Percentiles rank a stretch among this genome's conserved stretches.
These are phyloP conservation scores for Cyclotella atomus DNA, from an alignment of 108 stramenopile genomes.

Conservation along the genomic window DNA sequence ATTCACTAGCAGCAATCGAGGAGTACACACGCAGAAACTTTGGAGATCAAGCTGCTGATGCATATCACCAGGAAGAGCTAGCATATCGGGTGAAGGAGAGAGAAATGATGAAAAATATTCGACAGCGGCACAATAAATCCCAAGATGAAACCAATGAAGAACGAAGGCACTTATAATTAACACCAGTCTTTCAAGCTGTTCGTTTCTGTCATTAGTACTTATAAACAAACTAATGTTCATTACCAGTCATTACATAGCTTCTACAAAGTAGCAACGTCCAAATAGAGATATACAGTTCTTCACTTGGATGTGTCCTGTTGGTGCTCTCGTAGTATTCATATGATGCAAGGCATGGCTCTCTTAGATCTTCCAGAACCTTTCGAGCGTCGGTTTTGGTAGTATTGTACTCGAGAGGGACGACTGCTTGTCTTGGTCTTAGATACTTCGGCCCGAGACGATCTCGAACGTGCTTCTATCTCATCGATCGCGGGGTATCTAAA, in stretches of 20 bases:
- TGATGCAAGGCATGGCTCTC: not conserved
- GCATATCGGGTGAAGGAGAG: conserved; percentile 30
- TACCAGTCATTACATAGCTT: too few species aligned
- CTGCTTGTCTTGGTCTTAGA: too few species aligned
- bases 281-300: too few species aligned
- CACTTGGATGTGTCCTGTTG: not conserved
- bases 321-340: not conserved
- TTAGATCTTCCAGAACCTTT: not conserved
- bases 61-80: conserved; percentile 33
- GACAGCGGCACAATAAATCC: conserved; percentile 26
- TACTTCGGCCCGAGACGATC: too few species aligned
- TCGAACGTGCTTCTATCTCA: too few species aligned
- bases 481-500: too few species aligned
- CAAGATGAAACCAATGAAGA: conserved; percentile 7
- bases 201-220: too few species aligned
- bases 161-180: not conserved
- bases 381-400: too few species aligned
- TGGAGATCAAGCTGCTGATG: conserved; percentile 48
- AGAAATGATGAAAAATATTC: conserved; percentile 26
- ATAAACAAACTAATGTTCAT: too few species aligned
- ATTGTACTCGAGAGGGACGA: too few species aligned
- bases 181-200: too few species aligned
- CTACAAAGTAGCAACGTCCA: too few species aligned
- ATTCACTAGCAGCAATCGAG: conserved; percentile 38
- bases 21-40: conserved; percentile 42